Conservation (phyloP, 805 yeast genomes). For the Pichia cephalocereana region DNA sequence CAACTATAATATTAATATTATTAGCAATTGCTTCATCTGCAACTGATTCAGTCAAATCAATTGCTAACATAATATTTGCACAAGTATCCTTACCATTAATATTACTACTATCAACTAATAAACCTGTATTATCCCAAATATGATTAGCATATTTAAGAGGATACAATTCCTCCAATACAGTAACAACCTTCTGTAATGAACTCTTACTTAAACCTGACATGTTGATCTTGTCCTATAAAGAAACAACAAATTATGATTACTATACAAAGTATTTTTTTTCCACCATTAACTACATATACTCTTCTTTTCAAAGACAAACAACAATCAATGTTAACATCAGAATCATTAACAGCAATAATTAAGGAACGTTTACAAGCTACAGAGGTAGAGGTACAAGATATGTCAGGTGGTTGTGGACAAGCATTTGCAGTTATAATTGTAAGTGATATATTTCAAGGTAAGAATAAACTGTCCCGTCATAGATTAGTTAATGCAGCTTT, state of each 20-base stretch:
- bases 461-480: constrained; percentile 79
- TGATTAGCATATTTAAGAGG: constrained; percentile 77
- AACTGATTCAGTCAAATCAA: constrained; percentile 78
- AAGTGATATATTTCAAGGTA: constrained; percentile 57
- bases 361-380: constrained; percentile 48
- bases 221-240: no score
- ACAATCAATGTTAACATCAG: constrained; percentile 15
- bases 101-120: constrained; percentile 52
- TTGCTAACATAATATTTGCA: constrained; percentile 51
- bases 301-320: not conserved
- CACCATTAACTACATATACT: no score
- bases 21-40: constrained; percentile 71
- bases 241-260: no score
- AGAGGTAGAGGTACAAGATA: constrained; percentile 66
- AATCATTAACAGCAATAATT: constrained; percentile 39
- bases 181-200: not conserved
- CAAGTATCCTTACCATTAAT: constrained; percentile 5
- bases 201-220: not conserved
- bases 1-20: constrained; percentile 53
- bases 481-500: constrained; percentile 73
- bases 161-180: constrained; percentile 44
- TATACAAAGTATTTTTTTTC: no score
- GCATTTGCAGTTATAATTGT: constrained; percentile 93
- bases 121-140: constrained; percentile 94
- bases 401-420: constrained; percentile 95